phyloP scores from a whole-genome alignment of 2,329 filamentous ascomycete species.

The Beauveria scarabaeidicola region DNA sequence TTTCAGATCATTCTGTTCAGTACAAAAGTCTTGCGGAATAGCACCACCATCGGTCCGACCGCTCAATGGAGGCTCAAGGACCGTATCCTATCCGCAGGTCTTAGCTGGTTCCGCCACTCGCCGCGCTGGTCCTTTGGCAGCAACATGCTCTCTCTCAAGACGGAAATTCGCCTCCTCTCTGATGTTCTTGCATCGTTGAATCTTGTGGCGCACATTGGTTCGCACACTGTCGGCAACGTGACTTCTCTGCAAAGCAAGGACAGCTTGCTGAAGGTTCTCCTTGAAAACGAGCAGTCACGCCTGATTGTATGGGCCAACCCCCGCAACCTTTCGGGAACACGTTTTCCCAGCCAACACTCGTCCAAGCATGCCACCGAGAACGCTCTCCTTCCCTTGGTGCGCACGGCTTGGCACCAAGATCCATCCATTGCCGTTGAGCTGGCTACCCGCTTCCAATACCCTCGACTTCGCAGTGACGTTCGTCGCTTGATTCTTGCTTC shows the following conservation, averaged over 20 bases:
- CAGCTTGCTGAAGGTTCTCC: constrained; percentile 67
- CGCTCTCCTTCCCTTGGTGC: constrained; percentile 55
- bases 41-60: constrained; percentile 53
- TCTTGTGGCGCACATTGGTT: constrained; percentile 52
- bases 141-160: constrained; percentile 86
- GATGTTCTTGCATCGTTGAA: constrained; percentile 65
- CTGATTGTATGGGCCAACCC: constrained; percentile 87
- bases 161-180: constrained; percentile 72
- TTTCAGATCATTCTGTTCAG: constrained; percentile 83
- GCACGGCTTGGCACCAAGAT: constrained; percentile 79
- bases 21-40: constrained; percentile 65
- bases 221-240: constrained; percentile 41
- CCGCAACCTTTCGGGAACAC: constrained; percentile 47
- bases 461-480: constrained; percentile 64
- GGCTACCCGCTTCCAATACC: constrained; percentile 66
- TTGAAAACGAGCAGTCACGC: constrained; percentile 77
- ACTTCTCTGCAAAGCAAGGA: constrained; percentile 70
- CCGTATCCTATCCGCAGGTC: constrained; percentile 72
- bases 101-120: constrained; percentile 79
- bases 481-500: constrained; percentile 73
- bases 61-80: constrained; percentile 82
- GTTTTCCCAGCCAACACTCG: constrained; percentile 30
- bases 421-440: constrained; percentile 85
- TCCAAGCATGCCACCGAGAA: constrained; percentile 33
- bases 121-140: constrained; percentile 94